Base-by-base conservation (phyloP, 257 asterid genomes). In the Solanum tarijense region DNA sequence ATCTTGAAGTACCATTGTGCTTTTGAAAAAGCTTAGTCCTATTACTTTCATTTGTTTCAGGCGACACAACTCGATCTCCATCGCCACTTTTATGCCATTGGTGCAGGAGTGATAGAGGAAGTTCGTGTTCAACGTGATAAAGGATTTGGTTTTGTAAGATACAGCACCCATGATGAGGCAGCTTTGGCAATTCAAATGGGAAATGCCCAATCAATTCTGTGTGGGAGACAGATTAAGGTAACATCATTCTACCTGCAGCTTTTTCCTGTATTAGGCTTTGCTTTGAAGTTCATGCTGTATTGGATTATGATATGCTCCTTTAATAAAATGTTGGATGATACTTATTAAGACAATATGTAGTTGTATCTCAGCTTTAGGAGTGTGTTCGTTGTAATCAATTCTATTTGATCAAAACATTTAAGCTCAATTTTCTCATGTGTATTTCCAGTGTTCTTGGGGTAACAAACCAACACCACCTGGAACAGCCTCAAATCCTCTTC, bases 381-480 rank as follows among this genome's bases (percentile, higher is more conserved):
- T 16, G 14, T 38, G 10, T 25, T 25, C 9, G 21, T 29, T n/a
- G 8, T 46, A 29, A 46, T 31, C 18, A 46, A 9, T 81, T 79
- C 36, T 82, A 48, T 48, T 79, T 46, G 41, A 81, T 46, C 21
- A 46, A 27, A 48, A 81, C 16, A 4, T 29, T 18, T 29, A 48
- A 29, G 85, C 41, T 81, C 23, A 23, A 9, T 25, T 46, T 29
- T 29, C 66, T 82, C 20, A 29, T 48, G 43, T 48, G 69, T 48
- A 66, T 11, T 25, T 87, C 29, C 94, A 96, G 99, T 96, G 99
- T 83, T 96, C 98, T 16, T 96, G 99, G 99, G 99, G 99, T 32
- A 96, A 91, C 98, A 96, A 96, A 91, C 99, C 98, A 31, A 96
- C 99, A 75, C 98, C 98, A 87, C 90, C 96, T 0, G 99, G 99